A percentile compares a stretch with the other conserved stretches of the same genome.
These are phyloP conservation scores for Spizellomyces sp. DNA, from an alignment of 192 early-diverging fungal species.

Conservation along the genomic window DNA sequence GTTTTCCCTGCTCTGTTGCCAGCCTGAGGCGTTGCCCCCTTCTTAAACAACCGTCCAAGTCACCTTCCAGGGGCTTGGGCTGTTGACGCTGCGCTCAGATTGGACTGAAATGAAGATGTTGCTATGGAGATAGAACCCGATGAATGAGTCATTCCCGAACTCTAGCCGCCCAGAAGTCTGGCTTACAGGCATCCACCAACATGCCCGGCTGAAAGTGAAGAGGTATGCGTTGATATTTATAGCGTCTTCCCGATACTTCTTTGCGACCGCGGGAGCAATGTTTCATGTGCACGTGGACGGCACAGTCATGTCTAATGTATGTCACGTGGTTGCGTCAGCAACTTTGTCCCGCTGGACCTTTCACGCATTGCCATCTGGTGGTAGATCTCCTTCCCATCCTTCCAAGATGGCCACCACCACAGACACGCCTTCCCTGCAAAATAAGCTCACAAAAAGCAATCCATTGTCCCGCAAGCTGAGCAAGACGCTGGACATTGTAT, in stretches of 20 bases:
- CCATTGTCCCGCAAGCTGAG: constrained; percentile 48
- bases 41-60: constrained; percentile 22
- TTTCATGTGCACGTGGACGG: too few relatives aligned
- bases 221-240: neutral
- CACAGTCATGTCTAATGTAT: too few relatives aligned
- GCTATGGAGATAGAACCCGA: neutral
- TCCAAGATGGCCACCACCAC: too few relatives aligned
- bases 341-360: too few relatives aligned
- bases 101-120: constrained; percentile 1
- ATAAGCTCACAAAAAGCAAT: constrained; percentile 40
- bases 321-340: too few relatives aligned
- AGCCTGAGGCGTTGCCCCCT: constrained; percentile 18
- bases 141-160: neutral
- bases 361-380: too few relatives aligned
- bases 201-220: neutral
- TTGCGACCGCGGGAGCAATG: neutral
- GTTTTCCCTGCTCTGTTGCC: constrained; percentile 30
- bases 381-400: too few relatives aligned
- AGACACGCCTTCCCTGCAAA: neutral
- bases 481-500: constrained; percentile 44
- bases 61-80: constrained; percentile 10
- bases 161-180: constrained; percentile 14
- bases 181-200: constrained; percentile 19
- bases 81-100: constrained; percentile 15
- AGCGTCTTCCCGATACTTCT: neutral